Base-by-base conservation (phyloP, 768 basidiomycete genomes). In the Macrolepiota fuliginosa region DNA sequence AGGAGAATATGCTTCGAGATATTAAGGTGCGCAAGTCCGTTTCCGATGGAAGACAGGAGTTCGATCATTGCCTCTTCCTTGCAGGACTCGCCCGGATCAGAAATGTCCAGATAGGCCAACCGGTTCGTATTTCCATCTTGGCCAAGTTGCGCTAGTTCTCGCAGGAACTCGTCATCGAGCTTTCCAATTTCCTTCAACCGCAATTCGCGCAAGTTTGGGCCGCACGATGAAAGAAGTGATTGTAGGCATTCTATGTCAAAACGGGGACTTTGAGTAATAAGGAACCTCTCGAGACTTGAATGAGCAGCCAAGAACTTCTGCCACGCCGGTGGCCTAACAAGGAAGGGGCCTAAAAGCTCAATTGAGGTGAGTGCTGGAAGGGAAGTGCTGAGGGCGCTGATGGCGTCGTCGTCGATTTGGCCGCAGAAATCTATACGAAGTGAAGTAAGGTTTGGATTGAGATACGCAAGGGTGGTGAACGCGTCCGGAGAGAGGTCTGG, bases 401-500 rank as follows among this genome's bases (percentile, higher is more conserved):
- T 73, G 42, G 87, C 83, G 0, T 75, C 63, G 65, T 88, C 84
- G 56, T 90, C 82, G 62, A 98, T 81, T 36, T 88, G 86, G 3
- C 96, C 96, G 64, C 96, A 98, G 65, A 86, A 87, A 67, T 94
- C 90, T 17, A 99, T 86, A 0, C 89, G 84, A 10, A 99, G 82
- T 13, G 77, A 79, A 0, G 87, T 85, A 29, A 99, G 79, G 66
- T 91, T 92, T 0, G 94, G 92, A 71, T 96, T 98, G 54, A 97
- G 86, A 46, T 81, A 80, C 0, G 87, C 85, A 9, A 98, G 82
- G 0, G 91, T 83, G 40, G 78, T 77, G 47, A 95, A 81, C 3
- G 90, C 88, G 2, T 84, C 76, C 0, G 91, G 80, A 0, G 81
- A 72, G 29, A 99, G 81, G 40, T 87, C 94, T 96, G 52, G 46